phyloP scores from a whole-genome alignment of 768 basidiomycete genomes.

The Amanita fuliginea region DNA sequence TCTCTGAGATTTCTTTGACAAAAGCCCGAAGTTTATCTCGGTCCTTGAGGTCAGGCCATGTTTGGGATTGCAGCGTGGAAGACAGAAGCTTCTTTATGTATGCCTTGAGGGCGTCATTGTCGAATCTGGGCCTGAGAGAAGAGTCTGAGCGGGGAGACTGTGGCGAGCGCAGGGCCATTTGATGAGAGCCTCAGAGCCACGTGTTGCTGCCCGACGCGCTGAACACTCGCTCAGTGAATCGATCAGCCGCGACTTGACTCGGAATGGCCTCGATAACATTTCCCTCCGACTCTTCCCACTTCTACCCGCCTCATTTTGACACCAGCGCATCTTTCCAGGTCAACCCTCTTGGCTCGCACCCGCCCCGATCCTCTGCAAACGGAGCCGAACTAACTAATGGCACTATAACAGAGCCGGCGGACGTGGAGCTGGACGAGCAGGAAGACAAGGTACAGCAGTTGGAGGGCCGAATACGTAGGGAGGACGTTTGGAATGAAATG shows the following conservation, averaged over 20 bases:
- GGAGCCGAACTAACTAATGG: constrained; percentile 35
- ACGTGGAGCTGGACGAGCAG: constrained; percentile 39
- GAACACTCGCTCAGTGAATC: too few relatives aligned
- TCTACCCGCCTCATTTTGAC: constrained; percentile 53
- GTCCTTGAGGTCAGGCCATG: constrained; percentile 63
- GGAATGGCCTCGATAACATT: constrained; percentile 57
- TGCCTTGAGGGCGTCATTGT: constrained; percentile 57
- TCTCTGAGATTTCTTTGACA: constrained; percentile 78
- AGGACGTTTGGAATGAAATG: constrained; percentile 77
- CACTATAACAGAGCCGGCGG: constrained; percentile 26
- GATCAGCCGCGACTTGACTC: neutral
- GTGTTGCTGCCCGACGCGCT: neutral
- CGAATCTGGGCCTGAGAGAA: constrained; percentile 53
- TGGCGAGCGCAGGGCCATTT: constrained; percentile 39
- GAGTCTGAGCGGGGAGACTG: constrained; percentile 50
- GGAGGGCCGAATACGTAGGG: constrained; percentile 37
- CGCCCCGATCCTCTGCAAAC: constrained; percentile 50
- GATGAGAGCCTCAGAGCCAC: neutral
- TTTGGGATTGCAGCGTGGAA: constrained; percentile 48
- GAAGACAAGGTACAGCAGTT: constrained; percentile 32
- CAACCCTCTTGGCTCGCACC: constrained; percentile 72
- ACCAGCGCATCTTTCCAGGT: constrained; percentile 58
- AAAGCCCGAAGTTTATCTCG: constrained; percentile 58
- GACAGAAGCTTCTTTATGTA: constrained; percentile 79
- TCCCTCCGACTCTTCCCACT: constrained; percentile 37